These are phyloP conservation scores for Ascoidea tarda DNA, from an alignment of 805 yeast genomes.

Conservation along the genomic window DNA sequence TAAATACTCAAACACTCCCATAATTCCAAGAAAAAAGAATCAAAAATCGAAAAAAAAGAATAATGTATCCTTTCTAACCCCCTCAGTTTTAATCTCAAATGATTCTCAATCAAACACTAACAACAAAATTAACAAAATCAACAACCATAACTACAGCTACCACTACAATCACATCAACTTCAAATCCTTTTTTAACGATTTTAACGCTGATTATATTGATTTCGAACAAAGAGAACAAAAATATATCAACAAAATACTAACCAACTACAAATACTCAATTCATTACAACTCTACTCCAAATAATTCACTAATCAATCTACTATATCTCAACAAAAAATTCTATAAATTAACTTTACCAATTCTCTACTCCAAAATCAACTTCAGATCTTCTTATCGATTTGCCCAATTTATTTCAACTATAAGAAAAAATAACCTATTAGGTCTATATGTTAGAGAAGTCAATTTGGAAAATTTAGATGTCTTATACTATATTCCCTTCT, in stretches of 20 bases:
- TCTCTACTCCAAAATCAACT: slow-evolving; percentile 37
- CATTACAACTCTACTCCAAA: slow-evolving; percentile 9
- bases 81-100: slow-evolving; percentile 1
- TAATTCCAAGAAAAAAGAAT: too few relatives aligned
- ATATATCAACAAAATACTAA: slow-evolving; percentile 6
- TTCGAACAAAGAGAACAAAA: not conserved
- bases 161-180: not conserved
- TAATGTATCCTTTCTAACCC: not conserved
- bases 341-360: slow-evolving; percentile 36
- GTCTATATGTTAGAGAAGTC: slow-evolving; percentile 36
- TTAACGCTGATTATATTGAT: too few relatives aligned
- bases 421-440: slow-evolving; percentile 40
- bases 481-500: slow-evolving; percentile 4
- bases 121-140: not conserved
- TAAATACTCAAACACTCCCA: not conserved
- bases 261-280: slow-evolving; percentile 6
- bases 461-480: slow-evolving; percentile 37
- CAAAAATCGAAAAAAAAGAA: too few relatives aligned
- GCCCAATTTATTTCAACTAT: slow-evolving; percentile 68
- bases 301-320: slow-evolving; percentile 25
- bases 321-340: slow-evolving; percentile 38
- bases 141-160: not conserved
- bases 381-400: slow-evolving; percentile 62
- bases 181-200: not conserved
- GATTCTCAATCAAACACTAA: not conserved